Conservation (phyloP, 2,329 filamentous ascomycete genomes). For the Trichoderma cornu-damae region DNA sequence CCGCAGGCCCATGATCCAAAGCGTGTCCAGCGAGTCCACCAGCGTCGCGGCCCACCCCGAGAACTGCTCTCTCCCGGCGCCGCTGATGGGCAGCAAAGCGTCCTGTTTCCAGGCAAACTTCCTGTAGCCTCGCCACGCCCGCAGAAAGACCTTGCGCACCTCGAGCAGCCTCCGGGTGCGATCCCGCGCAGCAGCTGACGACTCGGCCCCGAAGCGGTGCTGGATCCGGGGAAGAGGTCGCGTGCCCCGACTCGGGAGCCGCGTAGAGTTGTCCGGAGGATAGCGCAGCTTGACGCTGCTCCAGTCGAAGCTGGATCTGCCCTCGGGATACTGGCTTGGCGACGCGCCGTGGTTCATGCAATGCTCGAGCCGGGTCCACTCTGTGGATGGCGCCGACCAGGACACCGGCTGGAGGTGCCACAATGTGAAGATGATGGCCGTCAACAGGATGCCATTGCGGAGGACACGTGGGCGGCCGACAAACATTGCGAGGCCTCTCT, state of each 20-base stretch:
- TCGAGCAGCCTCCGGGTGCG: slow-evolving; percentile 31
- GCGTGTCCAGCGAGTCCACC: slow-evolving; percentile 63
- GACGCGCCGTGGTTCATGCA: slow-evolving; percentile 30
- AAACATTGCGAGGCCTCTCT: slow-evolving; percentile 8
- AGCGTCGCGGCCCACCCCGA: slow-evolving; percentile 64
- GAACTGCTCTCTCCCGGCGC: slow-evolving; percentile 50
- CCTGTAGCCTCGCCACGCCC: slow-evolving; percentile 49
- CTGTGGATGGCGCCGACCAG: not conserved
- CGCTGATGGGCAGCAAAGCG: slow-evolving; percentile 55
- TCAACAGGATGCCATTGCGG: slow-evolving; percentile 7
- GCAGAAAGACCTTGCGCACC: slow-evolving; percentile 34
- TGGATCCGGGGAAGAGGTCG: slow-evolving; percentile 34
- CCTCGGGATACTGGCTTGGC: not conserved
- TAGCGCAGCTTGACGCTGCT: slow-evolving; percentile 28
- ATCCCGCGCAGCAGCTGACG: slow-evolving; percentile 21
- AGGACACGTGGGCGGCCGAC: slow-evolving; percentile 14
- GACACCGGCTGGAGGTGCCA: not conserved
- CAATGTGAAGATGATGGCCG: not conserved
- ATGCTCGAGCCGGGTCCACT: slow-evolving; percentile 24
- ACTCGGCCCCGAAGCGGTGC: slow-evolving; percentile 30
- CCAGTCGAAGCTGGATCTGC: slow-evolving; percentile 37
- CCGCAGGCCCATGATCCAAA: slow-evolving; percentile 66
- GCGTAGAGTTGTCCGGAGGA: slow-evolving; percentile 23
- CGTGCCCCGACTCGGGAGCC: slow-evolving; percentile 24
- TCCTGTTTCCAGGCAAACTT: slow-evolving; percentile 59